Evolutionary conservation across 768 basidiomycete species (phyloP), one percentile per base, ranked within the genome.

Genomic region (Phanerodontia chrysosporium): DNA sequence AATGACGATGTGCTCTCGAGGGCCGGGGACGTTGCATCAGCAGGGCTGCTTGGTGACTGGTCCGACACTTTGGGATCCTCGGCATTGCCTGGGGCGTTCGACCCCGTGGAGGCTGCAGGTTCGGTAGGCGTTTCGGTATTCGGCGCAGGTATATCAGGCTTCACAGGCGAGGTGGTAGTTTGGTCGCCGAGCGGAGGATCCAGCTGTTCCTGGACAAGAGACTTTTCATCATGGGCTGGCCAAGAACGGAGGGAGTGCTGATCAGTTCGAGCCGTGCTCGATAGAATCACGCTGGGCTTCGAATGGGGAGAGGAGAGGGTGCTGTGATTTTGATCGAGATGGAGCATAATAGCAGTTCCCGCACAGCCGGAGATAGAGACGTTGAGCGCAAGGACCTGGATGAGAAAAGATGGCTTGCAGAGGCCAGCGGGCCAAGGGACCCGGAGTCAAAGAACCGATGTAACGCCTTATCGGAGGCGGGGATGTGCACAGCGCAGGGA

Each of bases 251-350:
- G 28, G 44, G 46, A 35, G 51, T 59, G 63, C 62, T 67, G 68
- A 62, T 64, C 67, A 67, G 67, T 29, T 36, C 68, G 65, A 57
- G 67, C 55, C 51, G 68, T 29, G 63, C 65, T 55, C 56, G 67
- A 44, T 55, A 64, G 60, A 55, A 68, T 55, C 62, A 63, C 48
- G 62, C 58, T 64, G n/a, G 66, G 55, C 42, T 59, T 61, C 32
- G 68, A 25, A 55, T 64, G 65, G 32, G 58, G 59, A 57, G 66
- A 54, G 54, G 65, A 63, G 48, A 63, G 49, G 56, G 67, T 51
- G 59, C 62, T 54, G 62, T 71, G 68, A 63, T 67, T 67, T 42
- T 66, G 72, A 70, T 73, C 69, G 62, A 73, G 65, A 68, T 73
- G 72, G 60, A 73, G 68, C 72, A 73, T 73, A 61, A 64, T 53